Evolutionary conservation across 441 rosid genomes (phyloP).

Genomic region (Populus trichocarpa): DNA sequence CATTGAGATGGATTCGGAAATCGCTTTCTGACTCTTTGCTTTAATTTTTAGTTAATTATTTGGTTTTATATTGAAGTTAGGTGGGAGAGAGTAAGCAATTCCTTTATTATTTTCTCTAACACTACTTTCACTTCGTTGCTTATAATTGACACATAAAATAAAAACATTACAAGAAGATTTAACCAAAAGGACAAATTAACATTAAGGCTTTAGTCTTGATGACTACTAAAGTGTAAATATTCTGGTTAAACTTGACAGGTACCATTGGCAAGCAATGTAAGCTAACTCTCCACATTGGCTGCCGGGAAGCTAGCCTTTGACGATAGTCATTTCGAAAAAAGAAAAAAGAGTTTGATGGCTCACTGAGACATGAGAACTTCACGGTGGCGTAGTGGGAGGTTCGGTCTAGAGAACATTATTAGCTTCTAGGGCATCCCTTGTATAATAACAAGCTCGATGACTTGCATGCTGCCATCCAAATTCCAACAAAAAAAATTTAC

Average conservation of each 20-base stretch:
- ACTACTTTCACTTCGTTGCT: background rate
- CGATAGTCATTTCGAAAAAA: background rate
- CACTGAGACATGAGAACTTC: background rate
- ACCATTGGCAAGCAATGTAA: background rate
- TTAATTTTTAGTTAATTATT: background rate
- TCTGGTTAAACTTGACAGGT: background rate
- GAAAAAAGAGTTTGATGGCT: background rate
- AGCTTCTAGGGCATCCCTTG: too few species aligned
- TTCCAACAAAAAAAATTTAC: too few species aligned
- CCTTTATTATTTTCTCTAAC: background rate
- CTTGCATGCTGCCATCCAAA: too few species aligned
- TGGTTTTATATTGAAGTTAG: conserved; percentile 12
- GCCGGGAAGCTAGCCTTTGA: background rate
- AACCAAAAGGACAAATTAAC: background rate
- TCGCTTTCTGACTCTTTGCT: conserved; percentile 3
- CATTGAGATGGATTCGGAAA: background rate
- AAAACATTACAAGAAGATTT: background rate
- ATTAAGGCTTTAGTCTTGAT: background rate
- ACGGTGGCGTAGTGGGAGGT: background rate
- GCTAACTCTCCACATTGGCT: conserved; percentile 1
- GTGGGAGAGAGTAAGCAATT: conserved; percentile 7
- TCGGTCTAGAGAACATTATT: too few species aligned
- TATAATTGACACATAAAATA: background rate
- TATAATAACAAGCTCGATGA: too few species aligned
- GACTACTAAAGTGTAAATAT: background rate